phyloP scores from a whole-genome alignment of 306 rosid species.

The Vigna hirtella region DNA sequence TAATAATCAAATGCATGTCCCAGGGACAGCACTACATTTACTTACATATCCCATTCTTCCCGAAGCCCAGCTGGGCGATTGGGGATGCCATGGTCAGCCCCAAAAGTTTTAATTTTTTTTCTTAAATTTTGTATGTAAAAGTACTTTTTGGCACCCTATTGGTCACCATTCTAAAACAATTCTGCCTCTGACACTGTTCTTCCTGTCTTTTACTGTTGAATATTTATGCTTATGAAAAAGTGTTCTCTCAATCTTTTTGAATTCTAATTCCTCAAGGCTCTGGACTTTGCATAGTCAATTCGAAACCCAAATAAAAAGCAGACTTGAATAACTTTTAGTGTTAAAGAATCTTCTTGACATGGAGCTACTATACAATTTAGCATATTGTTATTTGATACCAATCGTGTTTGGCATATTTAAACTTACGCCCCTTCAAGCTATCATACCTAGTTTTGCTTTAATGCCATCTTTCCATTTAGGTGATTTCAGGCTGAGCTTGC shows the following conservation, averaged over 20 bases:
- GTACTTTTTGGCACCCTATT: too few species aligned
- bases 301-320: neutral
- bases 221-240: constrained; percentile 22
- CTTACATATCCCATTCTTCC: constrained; percentile 31
- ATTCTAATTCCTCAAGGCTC: neutral
- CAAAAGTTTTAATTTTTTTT: too few species aligned
- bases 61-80: too few species aligned
- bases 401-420: constrained; percentile 36
- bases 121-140: too few species aligned
- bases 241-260: neutral
- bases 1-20: constrained; percentile 30
- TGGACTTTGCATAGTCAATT: constrained; percentile 10
- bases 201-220: constrained; percentile 37
- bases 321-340: constrained; percentile 6
- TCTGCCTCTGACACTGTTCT: neutral
- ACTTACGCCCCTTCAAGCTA: constrained; percentile 21
- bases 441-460: constrained; percentile 58
- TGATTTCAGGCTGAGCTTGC: constrained; percentile 99
- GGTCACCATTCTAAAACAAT: too few species aligned
- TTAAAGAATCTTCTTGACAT: constrained; percentile 22
- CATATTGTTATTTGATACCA: constrained; percentile 11
- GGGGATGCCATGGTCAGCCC: too few species aligned
- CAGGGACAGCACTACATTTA: neutral
- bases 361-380: neutral
- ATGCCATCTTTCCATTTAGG: constrained; percentile 63